These are phyloP conservation scores for Galerina marginata DNA, from an alignment of 768 basidiomycete genomes.

Conservation along the genomic window DNA sequence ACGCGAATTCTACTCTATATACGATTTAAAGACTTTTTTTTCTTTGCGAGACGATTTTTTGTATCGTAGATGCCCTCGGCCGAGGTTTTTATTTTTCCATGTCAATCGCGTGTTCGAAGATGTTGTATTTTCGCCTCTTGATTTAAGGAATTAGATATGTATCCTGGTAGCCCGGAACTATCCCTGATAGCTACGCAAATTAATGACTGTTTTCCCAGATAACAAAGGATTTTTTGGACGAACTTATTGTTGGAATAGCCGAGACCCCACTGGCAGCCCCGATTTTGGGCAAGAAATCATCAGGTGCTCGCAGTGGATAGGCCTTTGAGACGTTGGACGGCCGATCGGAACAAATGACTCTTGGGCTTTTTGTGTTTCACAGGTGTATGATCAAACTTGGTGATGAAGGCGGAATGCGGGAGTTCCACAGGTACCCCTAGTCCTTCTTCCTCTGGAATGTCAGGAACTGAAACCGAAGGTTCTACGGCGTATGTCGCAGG, in stretches of 20 bases:
- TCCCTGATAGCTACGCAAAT: too few relatives aligned
- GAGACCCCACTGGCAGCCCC: too few relatives aligned
- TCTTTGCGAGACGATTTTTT: slow-evolving; percentile 20
- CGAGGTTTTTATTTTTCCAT: slow-evolving; percentile 17
- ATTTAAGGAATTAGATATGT: too few relatives aligned
- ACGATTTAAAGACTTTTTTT: slow-evolving; percentile 7
- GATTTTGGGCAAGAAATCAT: slow-evolving; percentile 14
- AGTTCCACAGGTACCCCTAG: slow-evolving; percentile 33
- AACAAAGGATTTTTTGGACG: too few relatives aligned
- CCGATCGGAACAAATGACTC: slow-evolving; percentile 42
- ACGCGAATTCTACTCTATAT: too few relatives aligned
- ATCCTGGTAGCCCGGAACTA: too few relatives aligned
- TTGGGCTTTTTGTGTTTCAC: slow-evolving; percentile 32
- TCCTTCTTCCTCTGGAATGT: slow-evolving; percentile 43
- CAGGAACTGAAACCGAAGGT: slow-evolving; percentile 48
- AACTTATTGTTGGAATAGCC: too few relatives aligned
- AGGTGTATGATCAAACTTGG: slow-evolving; percentile 14
- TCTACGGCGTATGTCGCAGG: slow-evolving; percentile 48
- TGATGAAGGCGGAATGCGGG: slow-evolving; percentile 5
- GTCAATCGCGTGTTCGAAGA: slow-evolving; percentile 14
- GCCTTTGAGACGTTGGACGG: slow-evolving; percentile 43
- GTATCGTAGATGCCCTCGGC: slow-evolving; percentile 16
- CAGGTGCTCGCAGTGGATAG: slow-evolving; percentile 32
- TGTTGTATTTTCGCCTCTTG: neutral
- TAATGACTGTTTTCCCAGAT: too few relatives aligned